Evolutionary conservation across 1,139 yeast species (phyloP), one percentile per base, ranked within the genome.

Genomic region (Saccharomyces hybrid): DNA sequence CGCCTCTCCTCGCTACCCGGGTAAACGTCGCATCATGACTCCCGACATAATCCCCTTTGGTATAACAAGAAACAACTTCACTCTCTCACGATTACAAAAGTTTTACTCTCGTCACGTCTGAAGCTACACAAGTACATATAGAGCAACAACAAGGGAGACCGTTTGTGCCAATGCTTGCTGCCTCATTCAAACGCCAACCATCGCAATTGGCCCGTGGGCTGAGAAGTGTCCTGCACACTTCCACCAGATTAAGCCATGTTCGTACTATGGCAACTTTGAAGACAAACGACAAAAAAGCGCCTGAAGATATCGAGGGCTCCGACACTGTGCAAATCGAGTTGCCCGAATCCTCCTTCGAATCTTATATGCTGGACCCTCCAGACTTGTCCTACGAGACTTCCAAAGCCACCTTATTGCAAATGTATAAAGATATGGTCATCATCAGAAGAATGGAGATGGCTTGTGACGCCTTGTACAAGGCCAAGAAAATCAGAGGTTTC

Each of bases 391-490:
- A 88, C 70, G 84, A 84, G 72, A 84, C 96, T 55, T 84, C 88
- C 67, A 90, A 89, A 80, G 81, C 81, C 51, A 80, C 85, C 54
- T 76, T 93, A 66, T 78, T 93, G 70, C 84, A 89, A 71, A 90
- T 93, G 97, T 93, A 91, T 82, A 88, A 89, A 77, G 96, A 93
- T 71, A 91, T 93, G 97, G 82, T 87, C 63, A 76, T 86, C 63
- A 85, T 91, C 70, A 84, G 99, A 80, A 88, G 99, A 76, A 84
- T 93, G 93, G 99, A 93, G 78, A 91, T 93, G 97, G 96, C 97
- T 42, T 84, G 98, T 56, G 99, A 93, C 71, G 98, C 98, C 41
- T 79, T 95, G 63, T 93, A 93, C 81, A 93, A 93, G 79, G 97
- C 98, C 70, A 93, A 93, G 80, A 90, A 93, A 78, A 91, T 93